These are phyloP conservation scores for Chlamydomonas applanata DNA, from an alignment of 139 green algal genomes.

Conservation along the genomic window DNA sequence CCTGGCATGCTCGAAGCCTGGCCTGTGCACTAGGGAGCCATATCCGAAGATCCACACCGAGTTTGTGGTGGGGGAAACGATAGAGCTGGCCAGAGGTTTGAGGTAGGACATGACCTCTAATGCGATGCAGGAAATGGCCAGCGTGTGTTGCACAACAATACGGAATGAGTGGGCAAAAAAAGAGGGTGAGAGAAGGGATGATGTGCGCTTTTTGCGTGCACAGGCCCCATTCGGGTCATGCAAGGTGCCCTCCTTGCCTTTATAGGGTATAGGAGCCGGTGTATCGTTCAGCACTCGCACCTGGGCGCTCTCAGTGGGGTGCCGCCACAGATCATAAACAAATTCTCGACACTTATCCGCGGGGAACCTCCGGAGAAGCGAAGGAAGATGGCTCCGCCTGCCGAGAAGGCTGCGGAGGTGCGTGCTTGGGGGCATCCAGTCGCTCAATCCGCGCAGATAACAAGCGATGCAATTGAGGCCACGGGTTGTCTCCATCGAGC, in stretches of 20 bases:
- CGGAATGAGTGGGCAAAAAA: neutral
- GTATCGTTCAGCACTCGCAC: too few relatives aligned
- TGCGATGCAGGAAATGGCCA: too few relatives aligned
- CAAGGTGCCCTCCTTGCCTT: too few relatives aligned
- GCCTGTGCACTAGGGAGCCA: conserved; percentile 4
- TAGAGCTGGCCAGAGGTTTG: neutral
- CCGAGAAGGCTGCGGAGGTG: neutral
- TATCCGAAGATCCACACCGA: conserved; percentile 17
- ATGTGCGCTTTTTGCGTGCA: neutral
- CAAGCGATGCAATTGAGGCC: neutral
- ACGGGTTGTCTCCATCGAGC: too few relatives aligned
- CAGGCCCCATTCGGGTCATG: too few relatives aligned
- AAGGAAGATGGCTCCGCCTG: too few relatives aligned
- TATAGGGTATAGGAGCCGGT: too few relatives aligned
- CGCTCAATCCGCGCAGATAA: neutral
- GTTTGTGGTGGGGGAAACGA: neutral
- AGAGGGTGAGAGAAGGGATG: neutral
- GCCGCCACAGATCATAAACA: too few relatives aligned
- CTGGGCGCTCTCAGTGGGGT: too few relatives aligned
- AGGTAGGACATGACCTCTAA: neutral
- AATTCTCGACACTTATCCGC: too few relatives aligned
- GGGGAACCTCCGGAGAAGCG: too few relatives aligned
- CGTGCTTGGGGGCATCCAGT: neutral
- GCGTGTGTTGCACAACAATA: too few relatives aligned
- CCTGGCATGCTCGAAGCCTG: neutral